These are phyloP conservation scores for Bretschneidera sinensis DNA, from an alignment of 345 rosid genomes.

Conservation along the genomic window DNA sequence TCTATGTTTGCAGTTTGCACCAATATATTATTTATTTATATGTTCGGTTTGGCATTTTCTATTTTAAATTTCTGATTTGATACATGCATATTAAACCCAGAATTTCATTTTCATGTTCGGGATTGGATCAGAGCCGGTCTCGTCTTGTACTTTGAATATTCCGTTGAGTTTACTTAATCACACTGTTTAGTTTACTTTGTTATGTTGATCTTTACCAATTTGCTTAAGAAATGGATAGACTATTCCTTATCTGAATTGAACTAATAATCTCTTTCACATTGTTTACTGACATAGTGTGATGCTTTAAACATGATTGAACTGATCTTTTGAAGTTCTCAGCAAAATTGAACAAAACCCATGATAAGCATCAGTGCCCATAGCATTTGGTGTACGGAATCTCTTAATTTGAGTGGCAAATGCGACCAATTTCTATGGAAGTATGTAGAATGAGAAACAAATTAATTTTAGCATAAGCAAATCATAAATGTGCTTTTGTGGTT, in stretches of 20 bases:
- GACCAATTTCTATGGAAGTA: not conserved
- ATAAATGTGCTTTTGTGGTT: not conserved
- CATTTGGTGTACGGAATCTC: too few species aligned
- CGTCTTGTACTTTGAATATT: not conserved
- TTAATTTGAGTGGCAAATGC: not conserved
- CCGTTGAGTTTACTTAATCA: not conserved
- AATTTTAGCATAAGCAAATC: not conserved
- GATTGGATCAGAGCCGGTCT: not conserved
- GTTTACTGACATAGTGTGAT: too few species aligned
- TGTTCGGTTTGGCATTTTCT: not conserved
- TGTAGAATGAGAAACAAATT: not conserved
- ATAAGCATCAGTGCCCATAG: not conserved
- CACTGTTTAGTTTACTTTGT: not conserved
- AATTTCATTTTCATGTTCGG: not conserved
- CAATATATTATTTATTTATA: not conserved
- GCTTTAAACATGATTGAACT: not conserved
- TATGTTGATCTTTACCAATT: not conserved
- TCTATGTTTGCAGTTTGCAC: not conserved
- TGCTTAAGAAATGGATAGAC: not conserved
- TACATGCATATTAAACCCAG: too few species aligned
- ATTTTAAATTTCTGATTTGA: not conserved
- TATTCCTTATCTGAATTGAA: not conserved
- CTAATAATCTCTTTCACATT: not conserved
- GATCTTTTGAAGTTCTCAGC: not conserved
- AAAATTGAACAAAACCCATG: too few species aligned